Conservation (phyloP, 176 grass and related monocot genomes). For the Elaeis guineensis region DNA sequence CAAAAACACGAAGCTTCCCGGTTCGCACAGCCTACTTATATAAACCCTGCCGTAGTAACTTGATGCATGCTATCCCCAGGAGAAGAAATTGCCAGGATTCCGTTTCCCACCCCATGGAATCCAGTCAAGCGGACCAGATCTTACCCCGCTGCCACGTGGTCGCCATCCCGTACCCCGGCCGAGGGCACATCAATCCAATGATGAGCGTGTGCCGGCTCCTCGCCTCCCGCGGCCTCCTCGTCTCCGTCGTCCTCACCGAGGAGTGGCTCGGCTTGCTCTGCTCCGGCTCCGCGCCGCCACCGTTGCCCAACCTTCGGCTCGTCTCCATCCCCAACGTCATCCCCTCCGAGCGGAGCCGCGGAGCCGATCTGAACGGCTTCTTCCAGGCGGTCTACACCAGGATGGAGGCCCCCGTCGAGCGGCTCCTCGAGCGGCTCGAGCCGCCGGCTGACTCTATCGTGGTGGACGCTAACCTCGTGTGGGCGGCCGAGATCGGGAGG, state of each 20-base stretch:
- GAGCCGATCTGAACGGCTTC: conserved; percentile 42
- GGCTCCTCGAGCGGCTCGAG: conserved; percentile 38
- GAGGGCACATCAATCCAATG: conserved; percentile 67
- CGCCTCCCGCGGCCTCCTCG: conserved; percentile 30
- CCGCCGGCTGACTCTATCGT: conserved; percentile 30
- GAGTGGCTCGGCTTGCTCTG: conserved; percentile 48
- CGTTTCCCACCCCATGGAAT: too few species aligned
- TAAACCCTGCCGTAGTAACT: too few species aligned
- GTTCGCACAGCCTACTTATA: too few species aligned
- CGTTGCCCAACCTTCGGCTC: conserved; percentile 27
- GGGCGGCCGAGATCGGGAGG: conserved; percentile 46
- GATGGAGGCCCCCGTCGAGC: conserved; percentile 52
- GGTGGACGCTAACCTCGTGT: conserved; percentile 31
- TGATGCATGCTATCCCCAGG: too few species aligned
- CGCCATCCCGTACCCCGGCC: conserved; percentile 53
- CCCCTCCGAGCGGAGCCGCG: conserved; percentile 55
- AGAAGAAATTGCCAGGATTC: too few species aligned
- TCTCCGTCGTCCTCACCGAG: conserved; percentile 56
- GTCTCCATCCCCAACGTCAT: conserved; percentile 58
- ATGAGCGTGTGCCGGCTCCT: conserved; percentile 45
- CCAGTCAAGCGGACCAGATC: too few species aligned
- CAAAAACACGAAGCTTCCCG: too few species aligned
- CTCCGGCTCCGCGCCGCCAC: not conserved
- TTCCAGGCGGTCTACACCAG: conserved; percentile 34
- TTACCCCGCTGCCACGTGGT: conserved; percentile 29